Evolutionary conservation across 2,329 filamentous ascomycete species (phyloP), one percentile per base, ranked within the genome.

Genomic region (Fusarium nodosum): DNA sequence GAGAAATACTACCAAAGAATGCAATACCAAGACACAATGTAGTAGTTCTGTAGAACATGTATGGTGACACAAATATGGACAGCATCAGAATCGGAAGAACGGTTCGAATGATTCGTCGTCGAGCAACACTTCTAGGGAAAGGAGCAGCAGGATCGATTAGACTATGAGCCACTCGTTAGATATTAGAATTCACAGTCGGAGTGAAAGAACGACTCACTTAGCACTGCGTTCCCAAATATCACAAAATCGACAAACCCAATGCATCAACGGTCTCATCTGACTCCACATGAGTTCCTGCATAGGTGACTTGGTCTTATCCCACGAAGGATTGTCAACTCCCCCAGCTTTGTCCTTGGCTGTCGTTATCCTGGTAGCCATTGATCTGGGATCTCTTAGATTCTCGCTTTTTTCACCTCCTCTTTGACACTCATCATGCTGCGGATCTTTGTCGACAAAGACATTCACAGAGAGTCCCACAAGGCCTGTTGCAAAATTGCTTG

Each of bases 251-350:
- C 79, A 78, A 7, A 83, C 72, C 0, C 74, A 75, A 56, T 83
- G 83, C 91, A 94, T 93, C 15, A 90, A 78, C 0, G 90, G 89
- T 44, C 90, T 84, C 80, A 93, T 91, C 75, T 91, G 89, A 12
- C 85, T 86, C 90, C 91, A 93, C 79, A 94, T 90, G 0, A 88
- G 88, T 9, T 88, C 88, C 73, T 91, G 89, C 83, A 94, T 90
- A 0, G 91, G 92, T 15, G 90, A 85, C 74, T 93, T 93, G 5
- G 91, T 91, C 79, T 94, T 94, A 78, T 94, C 91, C 60, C 91
- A 80, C 12, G 84, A 69, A 0, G 69, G 69, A 0, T 60, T 60
- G 1, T 69, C 82, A 0, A 78, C 80, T 3, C 89, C 90, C 0
- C 69, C 66, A 0, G 82, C 78, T n/a, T 77, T 76, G 5, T 80